Base-by-base conservation (phyloP, 805 yeast genomes). In the Nadsonia fulvescens region DNA sequence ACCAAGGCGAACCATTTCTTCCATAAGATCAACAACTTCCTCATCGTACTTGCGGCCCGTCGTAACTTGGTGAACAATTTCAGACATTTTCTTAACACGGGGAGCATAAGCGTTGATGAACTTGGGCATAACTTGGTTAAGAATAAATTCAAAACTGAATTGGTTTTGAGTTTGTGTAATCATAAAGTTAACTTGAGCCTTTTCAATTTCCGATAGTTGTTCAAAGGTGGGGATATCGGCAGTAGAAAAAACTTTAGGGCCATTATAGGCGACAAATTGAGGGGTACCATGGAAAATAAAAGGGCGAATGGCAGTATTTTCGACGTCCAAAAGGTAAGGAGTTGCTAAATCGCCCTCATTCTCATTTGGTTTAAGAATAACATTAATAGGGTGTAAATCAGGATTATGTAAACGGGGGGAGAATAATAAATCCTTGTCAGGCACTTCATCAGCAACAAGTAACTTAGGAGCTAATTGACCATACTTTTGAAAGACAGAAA, bases 331-430 rank as follows among this genome's bases (percentile, higher is more conserved):
- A 34, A 82, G 68, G 40, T 60, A 64, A 11, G 21, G 49, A 43
- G 16, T 47, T 46, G n/a, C 43, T 20, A 32, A 35, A 7, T 25
- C 31, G 14, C 42, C 49, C 7, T 43, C 49, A 8, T 58, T 53
- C n/a, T 50, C 49, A n/a, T n/a, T n/a, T n/a, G n/a, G n/a, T n/a
- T n/a, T n/a, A 13, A 61, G 46, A 23, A 82, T 56, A 6, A 79
- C 78, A 44, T 86, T 86, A 66, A 83, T 60, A 12, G 98, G 96
- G 47, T 81, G 91, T 37, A 89, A 53, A 47, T 89, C 96, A 4
- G 94, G 86, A 35, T 70, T 61, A 36, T 55, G 66, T 28, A 86
- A 53, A 39, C 86, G 66, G 32, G 93, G 86, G 28, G 69, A 61
- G 40, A 76, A 62, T 22, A 79, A 50, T 30, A 11, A 14, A 20